Conservation (phyloP, 768 basidiomycete species). For the Postia placenta region DNA sequence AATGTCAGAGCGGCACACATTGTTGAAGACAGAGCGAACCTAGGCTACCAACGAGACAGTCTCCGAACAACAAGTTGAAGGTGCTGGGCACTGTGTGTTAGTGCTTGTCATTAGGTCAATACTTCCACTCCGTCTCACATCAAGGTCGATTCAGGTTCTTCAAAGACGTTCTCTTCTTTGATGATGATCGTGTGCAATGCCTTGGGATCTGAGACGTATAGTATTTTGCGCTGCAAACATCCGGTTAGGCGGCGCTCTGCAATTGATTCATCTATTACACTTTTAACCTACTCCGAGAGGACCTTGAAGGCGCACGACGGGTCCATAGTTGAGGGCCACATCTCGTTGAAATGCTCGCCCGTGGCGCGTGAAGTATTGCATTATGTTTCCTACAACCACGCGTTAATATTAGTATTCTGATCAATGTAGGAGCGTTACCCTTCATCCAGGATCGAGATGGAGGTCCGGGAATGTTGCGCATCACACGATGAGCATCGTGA, state of each 20-base stretch:
- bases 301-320: constrained; percentile 39
- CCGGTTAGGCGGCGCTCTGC: too few relatives aligned
- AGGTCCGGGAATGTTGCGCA: constrained; percentile 15
- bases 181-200: constrained; percentile 42
- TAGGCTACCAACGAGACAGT: too few relatives aligned
- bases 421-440: constrained; percentile 2
- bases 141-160: constrained; percentile 38
- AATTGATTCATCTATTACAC: too few relatives aligned
- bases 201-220: constrained; percentile 42
- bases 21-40: too few relatives aligned
- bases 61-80: constrained; percentile 37
- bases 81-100: background rate
- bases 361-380: constrained; percentile 6
- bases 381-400: constrained; percentile 7
- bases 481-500: too few relatives aligned
- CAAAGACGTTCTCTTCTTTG: constrained; percentile 44
- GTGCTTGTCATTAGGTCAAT: background rate
- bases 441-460: constrained; percentile 7
- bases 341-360: constrained; percentile 7
- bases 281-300: constrained; percentile 36
- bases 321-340: constrained; percentile 27
- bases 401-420: background rate
- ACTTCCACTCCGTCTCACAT: constrained; percentile 27
- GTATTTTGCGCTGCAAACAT: constrained; percentile 34
- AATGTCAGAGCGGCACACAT: too few relatives aligned